A percentile compares a stretch with the other conserved stretches of the same genome.
phyloP scores from a whole-genome alignment of 192 early-diverging fungal species.

The Mortierella claussenii region DNA sequence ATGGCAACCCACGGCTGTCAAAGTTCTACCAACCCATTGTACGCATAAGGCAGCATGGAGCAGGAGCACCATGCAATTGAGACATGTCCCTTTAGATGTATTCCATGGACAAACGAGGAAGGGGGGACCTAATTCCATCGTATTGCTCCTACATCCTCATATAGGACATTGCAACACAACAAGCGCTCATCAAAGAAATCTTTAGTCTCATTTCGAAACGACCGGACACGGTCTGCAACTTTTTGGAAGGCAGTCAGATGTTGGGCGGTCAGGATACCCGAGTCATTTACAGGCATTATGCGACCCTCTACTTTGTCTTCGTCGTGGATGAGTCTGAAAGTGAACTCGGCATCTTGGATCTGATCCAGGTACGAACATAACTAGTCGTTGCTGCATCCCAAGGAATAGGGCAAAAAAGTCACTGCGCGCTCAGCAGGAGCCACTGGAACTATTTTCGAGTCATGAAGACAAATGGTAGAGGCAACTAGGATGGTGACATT shows the following conservation, averaged over 20 bases:
- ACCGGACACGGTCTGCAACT: constrained; percentile 92
- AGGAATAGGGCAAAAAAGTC: too few species aligned
- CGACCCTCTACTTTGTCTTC: constrained; percentile 98
- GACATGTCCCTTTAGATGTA: background rate
- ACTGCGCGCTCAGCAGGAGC: too few species aligned
- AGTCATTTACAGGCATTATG: constrained; percentile 97
- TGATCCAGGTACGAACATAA: constrained; percentile 80
- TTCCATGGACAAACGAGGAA: too few species aligned
- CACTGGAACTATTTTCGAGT: too few species aligned
- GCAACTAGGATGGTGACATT: too few species aligned
- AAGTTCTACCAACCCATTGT: constrained; percentile 95
- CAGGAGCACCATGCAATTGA: too few species aligned
- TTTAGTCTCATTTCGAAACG: constrained; percentile 85
- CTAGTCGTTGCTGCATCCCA: background rate
- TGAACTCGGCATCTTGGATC: constrained; percentile 94
- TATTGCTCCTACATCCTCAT: too few species aligned
- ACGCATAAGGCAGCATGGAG: constrained; percentile 34
- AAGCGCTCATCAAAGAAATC: constrained; percentile 90
- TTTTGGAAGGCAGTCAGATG: constrained; percentile 84
- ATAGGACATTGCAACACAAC: constrained; percentile 86
- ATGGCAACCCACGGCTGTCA: constrained; percentile 93
- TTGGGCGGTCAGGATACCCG: constrained; percentile 86
- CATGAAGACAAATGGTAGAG: too few species aligned
- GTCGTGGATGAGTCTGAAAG: constrained; percentile 96
- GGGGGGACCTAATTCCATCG: too few species aligned